phyloP scores from a whole-genome alignment of 495 filamentous ascomycete species.

The Sporormia fimetaria region DNA sequence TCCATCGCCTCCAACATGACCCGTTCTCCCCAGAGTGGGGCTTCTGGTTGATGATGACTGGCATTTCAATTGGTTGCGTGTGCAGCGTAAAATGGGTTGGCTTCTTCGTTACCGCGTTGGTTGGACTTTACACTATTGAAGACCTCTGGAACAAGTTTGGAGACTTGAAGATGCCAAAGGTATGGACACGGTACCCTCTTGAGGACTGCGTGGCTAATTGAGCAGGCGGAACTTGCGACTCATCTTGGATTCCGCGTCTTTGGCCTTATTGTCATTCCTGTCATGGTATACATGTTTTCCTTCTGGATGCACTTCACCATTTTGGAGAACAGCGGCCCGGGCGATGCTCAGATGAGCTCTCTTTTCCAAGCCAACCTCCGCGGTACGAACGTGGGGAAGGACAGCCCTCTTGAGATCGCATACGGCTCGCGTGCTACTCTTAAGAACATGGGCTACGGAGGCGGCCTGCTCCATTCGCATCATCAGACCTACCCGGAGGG shows the following conservation, averaged over 20 bases:
- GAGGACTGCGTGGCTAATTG: slow-evolving; percentile 21
- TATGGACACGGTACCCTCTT: slow-evolving; percentile 30
- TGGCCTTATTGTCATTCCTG: slow-evolving; percentile 78
- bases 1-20: slow-evolving; percentile 71
- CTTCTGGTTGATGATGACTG: slow-evolving; percentile 80
- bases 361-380: slow-evolving; percentile 93
- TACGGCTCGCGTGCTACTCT: slow-evolving; percentile 81
- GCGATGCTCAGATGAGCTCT: slow-evolving; percentile 98
- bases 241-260: slow-evolving; percentile 71
- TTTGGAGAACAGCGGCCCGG: slow-evolving; percentile 85
- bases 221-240: slow-evolving; percentile 54
- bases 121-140: slow-evolving; percentile 91
- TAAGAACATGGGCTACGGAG: slow-evolving; percentile 99
- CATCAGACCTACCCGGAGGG: slow-evolving; percentile 95
- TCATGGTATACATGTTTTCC: slow-evolving; percentile 83
- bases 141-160: slow-evolving; percentile 99
- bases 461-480: slow-evolving; percentile 94
- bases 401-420: slow-evolving; percentile 86
- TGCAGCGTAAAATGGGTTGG: slow-evolving; percentile 98
- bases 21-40: slow-evolving; percentile 88
- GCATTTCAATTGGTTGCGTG: slow-evolving; percentile 90
- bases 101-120: slow-evolving; percentile 83
- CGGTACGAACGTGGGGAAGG: slow-evolving; percentile 85
- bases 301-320: slow-evolving; percentile 91
- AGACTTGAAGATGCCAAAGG: slow-evolving; percentile 78